phyloP scores from a whole-genome alignment of 345 rosid species.

The Salix caprea region DNA sequence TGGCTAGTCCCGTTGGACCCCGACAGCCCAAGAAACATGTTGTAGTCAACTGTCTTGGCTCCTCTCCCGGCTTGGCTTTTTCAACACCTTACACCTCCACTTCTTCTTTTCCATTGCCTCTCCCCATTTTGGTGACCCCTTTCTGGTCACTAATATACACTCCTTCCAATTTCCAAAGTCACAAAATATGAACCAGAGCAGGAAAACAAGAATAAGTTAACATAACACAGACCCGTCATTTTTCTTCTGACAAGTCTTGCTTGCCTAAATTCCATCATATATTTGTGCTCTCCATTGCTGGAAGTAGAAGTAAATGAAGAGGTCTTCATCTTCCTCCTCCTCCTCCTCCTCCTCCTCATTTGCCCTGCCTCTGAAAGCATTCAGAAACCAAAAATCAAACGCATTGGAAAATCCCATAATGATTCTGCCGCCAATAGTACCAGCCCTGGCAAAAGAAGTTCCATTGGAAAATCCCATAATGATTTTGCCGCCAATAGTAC shows the following conservation, averaged over 20 bases:
- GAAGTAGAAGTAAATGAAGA: constrained; percentile 45
- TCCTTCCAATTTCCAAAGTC: not conserved
- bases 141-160: constrained; percentile 29
- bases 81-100: constrained; percentile 6
- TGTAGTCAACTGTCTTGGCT: not conserved
- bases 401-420: too few species aligned
- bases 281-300: not conserved
- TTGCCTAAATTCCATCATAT: not conserved
- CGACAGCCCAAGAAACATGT: not conserved
- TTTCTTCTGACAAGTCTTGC: not conserved
- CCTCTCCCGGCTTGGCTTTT: not conserved
- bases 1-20: not conserved
- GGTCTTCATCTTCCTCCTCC: constrained; percentile 21
- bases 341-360: constrained; percentile 24
- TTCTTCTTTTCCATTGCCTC: constrained; percentile 27
- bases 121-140: constrained; percentile 62
- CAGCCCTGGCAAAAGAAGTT: too few species aligned
- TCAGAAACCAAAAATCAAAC: constrained; percentile 40
- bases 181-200: not conserved
- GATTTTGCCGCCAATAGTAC: constrained; percentile 17
- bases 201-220: not conserved
- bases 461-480: constrained; percentile 23
- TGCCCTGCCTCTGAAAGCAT: constrained; percentile 12
- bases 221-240: too few species aligned
- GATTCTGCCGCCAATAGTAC: too few species aligned